phyloP scores from a whole-genome alignment of 1,139 yeast genomes.

The Debaryomyces subglobosus region DNA sequence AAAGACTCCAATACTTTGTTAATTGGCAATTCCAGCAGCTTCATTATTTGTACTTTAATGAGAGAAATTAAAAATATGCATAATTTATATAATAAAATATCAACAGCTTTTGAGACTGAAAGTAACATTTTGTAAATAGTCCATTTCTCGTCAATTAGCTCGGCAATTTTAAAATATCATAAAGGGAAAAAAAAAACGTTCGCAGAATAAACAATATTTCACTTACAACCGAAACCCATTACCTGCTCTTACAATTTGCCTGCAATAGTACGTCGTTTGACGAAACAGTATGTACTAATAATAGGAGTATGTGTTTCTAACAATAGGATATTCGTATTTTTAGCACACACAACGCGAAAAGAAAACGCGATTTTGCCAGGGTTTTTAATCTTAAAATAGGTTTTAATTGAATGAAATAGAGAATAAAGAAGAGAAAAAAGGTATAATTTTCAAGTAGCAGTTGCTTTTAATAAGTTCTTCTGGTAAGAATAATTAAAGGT shows the following conservation, averaged over 20 bases:
- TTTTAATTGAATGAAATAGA: neutral
- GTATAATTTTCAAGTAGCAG: neutral
- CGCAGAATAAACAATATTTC: neutral
- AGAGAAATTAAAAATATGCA: too few species aligned
- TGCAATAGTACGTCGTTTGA: neutral
- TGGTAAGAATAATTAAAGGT: neutral
- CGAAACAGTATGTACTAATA: neutral
- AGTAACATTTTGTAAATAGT: neutral
- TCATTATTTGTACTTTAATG: too few species aligned
- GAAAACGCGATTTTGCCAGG: constrained; percentile 1
- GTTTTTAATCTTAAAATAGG: neutral
- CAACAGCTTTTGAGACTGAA: neutral
- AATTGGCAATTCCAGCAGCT: too few species aligned
- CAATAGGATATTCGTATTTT: neutral
- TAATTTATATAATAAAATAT: neutral
- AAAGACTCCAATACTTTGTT: too few species aligned
- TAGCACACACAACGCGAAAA: neutral
- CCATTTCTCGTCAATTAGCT: neutral
- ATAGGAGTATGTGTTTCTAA: neutral
- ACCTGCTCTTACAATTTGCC: neutral
- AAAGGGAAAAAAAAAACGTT: neutral
- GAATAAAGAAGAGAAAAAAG: neutral
- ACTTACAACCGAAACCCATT: neutral
- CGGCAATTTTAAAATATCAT: neutral
- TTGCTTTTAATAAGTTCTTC: neutral